These are phyloP conservation scores for Skeletonema potamos DNA, from an alignment of 108 stramenopile species.

Conservation along the genomic window DNA sequence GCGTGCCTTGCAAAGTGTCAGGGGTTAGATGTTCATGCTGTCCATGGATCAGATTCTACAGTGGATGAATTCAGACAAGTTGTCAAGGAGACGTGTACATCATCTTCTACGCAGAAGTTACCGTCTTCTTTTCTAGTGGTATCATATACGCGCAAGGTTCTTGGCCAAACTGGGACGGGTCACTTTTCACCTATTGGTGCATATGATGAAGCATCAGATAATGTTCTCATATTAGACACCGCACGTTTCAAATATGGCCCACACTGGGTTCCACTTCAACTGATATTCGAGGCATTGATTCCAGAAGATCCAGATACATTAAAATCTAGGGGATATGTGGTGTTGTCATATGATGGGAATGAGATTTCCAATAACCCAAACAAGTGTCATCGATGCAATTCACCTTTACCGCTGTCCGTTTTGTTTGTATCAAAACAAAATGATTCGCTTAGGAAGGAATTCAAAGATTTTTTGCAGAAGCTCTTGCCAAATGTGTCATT, in stretches of 20 bases:
- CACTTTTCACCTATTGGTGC: slow-evolving; percentile 88
- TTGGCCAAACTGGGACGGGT: slow-evolving; percentile 84
- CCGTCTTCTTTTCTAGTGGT: slow-evolving; percentile 56
- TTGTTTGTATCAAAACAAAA: slow-evolving; percentile 66
- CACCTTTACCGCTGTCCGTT: slow-evolving; percentile 54
- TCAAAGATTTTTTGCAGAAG: slow-evolving; percentile 45
- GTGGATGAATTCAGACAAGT: slow-evolving; percentile 73
- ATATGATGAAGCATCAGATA: slow-evolving; percentile 62
- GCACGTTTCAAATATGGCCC: slow-evolving; percentile 89
- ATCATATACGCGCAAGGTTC: slow-evolving; percentile 61
- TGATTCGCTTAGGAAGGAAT: slow-evolving; percentile 49
- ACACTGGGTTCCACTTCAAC: slow-evolving; percentile 64
- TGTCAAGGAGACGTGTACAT: slow-evolving; percentile 58
- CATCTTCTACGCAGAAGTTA: slow-evolving; percentile 7
- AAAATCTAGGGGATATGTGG: slow-evolving; percentile 76
- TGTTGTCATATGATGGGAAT: slow-evolving; percentile 49
- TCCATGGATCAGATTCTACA: slow-evolving; percentile 46
- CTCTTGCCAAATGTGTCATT: slow-evolving; percentile 39
- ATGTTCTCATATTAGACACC: slow-evolving; percentile 79
- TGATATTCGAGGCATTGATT: slow-evolving; percentile 65
- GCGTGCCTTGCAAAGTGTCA: slow-evolving; percentile 81
- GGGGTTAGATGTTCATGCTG: slow-evolving; percentile 59
- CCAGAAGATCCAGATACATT: slow-evolving; percentile 78
- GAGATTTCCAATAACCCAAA: neutral
- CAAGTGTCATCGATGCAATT: neutral